Conservation (phyloP, 352 stramenopile species). For the Phytophthora pinifolia region DNA sequence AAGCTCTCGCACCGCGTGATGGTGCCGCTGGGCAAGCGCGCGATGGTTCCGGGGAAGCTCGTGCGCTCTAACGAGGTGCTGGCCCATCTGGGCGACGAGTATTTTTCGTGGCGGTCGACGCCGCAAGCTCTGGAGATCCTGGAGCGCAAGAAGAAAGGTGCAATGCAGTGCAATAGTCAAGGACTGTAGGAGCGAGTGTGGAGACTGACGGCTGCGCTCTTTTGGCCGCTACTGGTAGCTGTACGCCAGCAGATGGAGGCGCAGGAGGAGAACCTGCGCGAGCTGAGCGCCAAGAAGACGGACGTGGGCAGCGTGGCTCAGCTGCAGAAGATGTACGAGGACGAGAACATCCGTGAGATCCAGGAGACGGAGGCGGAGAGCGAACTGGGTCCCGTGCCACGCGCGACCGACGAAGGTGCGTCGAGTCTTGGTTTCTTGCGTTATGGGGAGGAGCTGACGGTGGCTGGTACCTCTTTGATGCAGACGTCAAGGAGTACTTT, state of each 20-base stretch:
- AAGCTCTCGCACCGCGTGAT: conserved; percentile 83
- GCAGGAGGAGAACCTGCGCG: conserved; percentile 46
- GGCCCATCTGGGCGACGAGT: conserved; percentile 77
- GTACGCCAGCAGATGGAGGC: conserved; percentile 52
- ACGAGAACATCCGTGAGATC: conserved; percentile 86
- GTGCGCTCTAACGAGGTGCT: conserved; percentile 85
- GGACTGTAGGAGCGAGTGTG: too few relatives aligned
- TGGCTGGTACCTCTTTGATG: neutral
- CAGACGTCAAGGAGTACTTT: conserved; percentile 83
- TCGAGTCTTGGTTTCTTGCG: too few relatives aligned
- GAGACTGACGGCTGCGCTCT: neutral
- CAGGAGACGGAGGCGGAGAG: conserved; percentile 83
- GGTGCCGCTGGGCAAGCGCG: conserved; percentile 82
- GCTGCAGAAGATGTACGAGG: conserved; percentile 84
- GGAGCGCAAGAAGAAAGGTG: conserved; percentile 79
- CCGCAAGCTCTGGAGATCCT: conserved; percentile 61
- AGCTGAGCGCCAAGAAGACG: conserved; percentile 60
- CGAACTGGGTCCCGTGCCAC: conserved; percentile 37
- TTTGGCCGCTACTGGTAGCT: conserved; percentile 26
- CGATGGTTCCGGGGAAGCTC: conserved; percentile 83
- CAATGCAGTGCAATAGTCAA: neutral
- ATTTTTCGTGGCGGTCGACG: conserved; percentile 79
- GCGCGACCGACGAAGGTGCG: conserved; percentile 65
- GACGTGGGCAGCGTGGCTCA: conserved; percentile 67
- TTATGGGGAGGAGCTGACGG: too few relatives aligned